phyloP scores from a whole-genome alignment of 345 rosid species.

The Eucalyptus curtisii region DNA sequence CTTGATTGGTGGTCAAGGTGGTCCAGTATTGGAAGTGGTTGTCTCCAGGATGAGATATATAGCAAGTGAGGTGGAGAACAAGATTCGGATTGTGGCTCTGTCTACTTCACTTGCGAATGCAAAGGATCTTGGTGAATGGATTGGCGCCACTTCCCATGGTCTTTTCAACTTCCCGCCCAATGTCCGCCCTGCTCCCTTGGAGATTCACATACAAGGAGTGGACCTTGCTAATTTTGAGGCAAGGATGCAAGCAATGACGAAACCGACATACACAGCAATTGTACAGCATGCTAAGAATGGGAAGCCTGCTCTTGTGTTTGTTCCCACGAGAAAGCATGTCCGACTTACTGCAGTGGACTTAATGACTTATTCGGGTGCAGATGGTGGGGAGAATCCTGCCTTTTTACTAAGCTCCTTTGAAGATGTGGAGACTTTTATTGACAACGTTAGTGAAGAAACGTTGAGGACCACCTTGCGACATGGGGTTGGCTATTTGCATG shows the following conservation, averaged over 20 bases:
- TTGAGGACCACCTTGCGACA: conserved; percentile 51
- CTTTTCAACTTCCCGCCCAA: conserved; percentile 90
- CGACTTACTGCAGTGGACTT: conserved; percentile 82
- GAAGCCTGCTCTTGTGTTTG: conserved; percentile 84
- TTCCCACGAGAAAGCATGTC: conserved; percentile 88
- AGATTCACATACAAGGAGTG: conserved; percentile 87
- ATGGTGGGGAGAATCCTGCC: conserved; percentile 36
- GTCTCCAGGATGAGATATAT: conserved; percentile 94
- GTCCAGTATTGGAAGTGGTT: conserved; percentile 82
- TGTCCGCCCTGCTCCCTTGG: conserved; percentile 90
- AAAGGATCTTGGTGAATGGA: conserved; percentile 96
- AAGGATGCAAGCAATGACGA: conserved; percentile 96
- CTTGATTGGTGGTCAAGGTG: conserved; percentile 90
- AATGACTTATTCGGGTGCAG: conserved; percentile 72
- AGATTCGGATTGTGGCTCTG: conserved; percentile 80
- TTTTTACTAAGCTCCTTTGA: conserved; percentile 39
- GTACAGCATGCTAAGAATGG: conserved; percentile 67
- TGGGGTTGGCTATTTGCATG: conserved; percentile 90
- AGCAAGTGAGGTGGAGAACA: conserved; percentile 67
- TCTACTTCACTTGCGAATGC: conserved; percentile 98
- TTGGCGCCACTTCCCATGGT: conserved; percentile 85
- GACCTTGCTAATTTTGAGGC: conserved; percentile 88
- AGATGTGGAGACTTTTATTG: conserved; percentile 52
- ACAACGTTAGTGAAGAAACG: conserved; percentile 49
- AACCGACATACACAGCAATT: conserved; percentile 76